A percentile compares a stretch with the other conserved stretches of the same genome.
phyloP scores from a whole-genome alignment of 805 yeast species.

The Maudiozyma saulgeensis region DNA sequence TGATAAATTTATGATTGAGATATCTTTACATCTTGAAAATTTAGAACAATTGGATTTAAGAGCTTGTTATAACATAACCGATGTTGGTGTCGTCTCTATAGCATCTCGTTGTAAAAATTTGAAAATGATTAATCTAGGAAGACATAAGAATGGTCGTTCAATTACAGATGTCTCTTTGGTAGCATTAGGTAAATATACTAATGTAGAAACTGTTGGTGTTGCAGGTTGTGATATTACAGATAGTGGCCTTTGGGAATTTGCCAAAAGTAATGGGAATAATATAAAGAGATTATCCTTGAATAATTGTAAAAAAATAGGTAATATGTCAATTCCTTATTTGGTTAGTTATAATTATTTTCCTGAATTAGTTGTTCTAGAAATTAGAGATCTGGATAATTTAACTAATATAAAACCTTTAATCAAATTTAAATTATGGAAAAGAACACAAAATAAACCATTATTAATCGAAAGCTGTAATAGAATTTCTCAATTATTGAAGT shows the following conservation, averaged over 20 bases:
- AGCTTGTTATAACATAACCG: slow-evolving; percentile 74
- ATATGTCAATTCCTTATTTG: slow-evolving; percentile 47
- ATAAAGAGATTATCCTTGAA: slow-evolving; percentile 66
- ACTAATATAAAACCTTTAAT: slow-evolving; percentile 55
- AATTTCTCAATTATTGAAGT: slow-evolving; percentile 47
- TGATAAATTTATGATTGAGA: slow-evolving; percentile 46
- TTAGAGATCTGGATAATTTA: slow-evolving; percentile 51
- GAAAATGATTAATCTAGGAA: slow-evolving; percentile 62
- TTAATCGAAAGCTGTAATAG: slow-evolving; percentile 73
- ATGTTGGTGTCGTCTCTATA: slow-evolving; percentile 61
- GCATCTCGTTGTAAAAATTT: slow-evolving; percentile 52
- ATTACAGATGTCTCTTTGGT: slow-evolving; percentile 64
- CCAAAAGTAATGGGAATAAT: slow-evolving; percentile 38
- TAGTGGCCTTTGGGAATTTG: slow-evolving; percentile 71
- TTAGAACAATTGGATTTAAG: slow-evolving; percentile 64
- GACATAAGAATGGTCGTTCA: slow-evolving; percentile 56
- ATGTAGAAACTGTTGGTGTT: slow-evolving; percentile 63
- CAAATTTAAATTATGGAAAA: slow-evolving; percentile 51
- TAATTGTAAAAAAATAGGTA: slow-evolving; percentile 52
- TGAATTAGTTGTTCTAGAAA: slow-evolving; percentile 63
- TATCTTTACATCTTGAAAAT: slow-evolving; percentile 48
- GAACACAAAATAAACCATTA: slow-evolving; percentile 37
- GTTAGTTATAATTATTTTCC: slow-evolving; percentile 39
- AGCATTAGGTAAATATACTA: slow-evolving; percentile 47
- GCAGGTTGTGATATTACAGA: slow-evolving; percentile 85